Percentiles rank a stretch among this genome's conserved stretches.
These are phyloP conservation scores for Nakaseomyces nivariensis DNA, from an alignment of 1,139 yeast species.

Conservation along the genomic window DNA sequence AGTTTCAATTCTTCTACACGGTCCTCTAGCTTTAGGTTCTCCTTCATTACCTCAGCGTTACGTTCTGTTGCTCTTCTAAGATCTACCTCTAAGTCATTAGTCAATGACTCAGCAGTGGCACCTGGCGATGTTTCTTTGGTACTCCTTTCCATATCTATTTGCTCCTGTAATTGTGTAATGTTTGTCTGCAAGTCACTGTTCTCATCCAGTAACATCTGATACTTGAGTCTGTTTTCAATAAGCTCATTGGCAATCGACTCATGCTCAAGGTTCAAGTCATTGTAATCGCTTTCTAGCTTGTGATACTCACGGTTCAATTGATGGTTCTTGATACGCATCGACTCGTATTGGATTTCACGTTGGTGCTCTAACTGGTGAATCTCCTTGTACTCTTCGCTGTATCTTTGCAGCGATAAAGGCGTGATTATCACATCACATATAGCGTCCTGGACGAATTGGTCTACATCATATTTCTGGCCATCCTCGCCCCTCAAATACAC, in stretches of 20 bases:
- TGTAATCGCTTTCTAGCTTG: slow-evolving; percentile 57
- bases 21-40: slow-evolving; percentile 43
- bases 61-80: slow-evolving; percentile 44
- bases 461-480: slow-evolving; percentile 40
- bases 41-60: slow-evolving; percentile 46
- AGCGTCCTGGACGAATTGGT: slow-evolving; percentile 67
- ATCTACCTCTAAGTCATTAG: slow-evolving; percentile 32
- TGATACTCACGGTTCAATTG: slow-evolving; percentile 63
- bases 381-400: slow-evolving; percentile 62
- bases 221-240: slow-evolving; percentile 49
- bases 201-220: slow-evolving; percentile 55
- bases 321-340: slow-evolving; percentile 55
- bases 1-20: slow-evolving; percentile 21
- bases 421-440: slow-evolving; percentile 51
- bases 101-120: slow-evolving; percentile 15
- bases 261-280: slow-evolving; percentile 66
- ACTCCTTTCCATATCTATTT: slow-evolving; percentile 13
- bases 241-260: slow-evolving; percentile 61
- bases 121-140: too few relatives aligned
- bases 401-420: slow-evolving; percentile 61
- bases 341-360: slow-evolving; percentile 58
- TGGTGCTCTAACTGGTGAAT: slow-evolving; percentile 57
- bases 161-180: slow-evolving; percentile 38
- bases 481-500: slow-evolving; percentile 23
- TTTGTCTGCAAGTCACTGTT: slow-evolving; percentile 47